phyloP scores from a whole-genome alignment of 2,329 filamentous ascomycete species.

The Ophiostoma novo-ulmi region DNA sequence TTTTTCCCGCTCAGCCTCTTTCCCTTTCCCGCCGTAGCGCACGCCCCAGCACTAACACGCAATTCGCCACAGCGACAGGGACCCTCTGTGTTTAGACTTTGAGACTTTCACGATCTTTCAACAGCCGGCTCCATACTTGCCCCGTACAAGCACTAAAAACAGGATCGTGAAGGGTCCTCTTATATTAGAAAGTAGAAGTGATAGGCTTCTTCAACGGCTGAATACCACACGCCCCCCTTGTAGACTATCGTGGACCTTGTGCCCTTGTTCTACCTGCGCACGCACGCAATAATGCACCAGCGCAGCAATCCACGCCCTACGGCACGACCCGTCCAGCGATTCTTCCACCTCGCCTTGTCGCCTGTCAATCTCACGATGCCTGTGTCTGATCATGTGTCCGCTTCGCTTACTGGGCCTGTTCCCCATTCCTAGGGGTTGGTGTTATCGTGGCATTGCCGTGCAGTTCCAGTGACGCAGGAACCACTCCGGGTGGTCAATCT shows the following conservation, averaged over 20 bases:
- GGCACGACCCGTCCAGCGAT: conserved; percentile 4
- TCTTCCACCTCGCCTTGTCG: background rate
- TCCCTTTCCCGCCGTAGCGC: background rate
- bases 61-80: conserved; percentile 3
- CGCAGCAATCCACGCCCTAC: background rate
- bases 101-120: conserved; percentile 21
- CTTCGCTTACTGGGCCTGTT: background rate
- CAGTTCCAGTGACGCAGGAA: background rate
- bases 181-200: background rate
- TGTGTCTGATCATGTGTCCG: background rate
- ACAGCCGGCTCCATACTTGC: conserved; percentile 11
- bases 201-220: background rate
- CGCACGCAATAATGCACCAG: background rate
- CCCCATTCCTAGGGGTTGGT: background rate
- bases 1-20: background rate
- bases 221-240: background rate
- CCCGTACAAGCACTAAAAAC: conserved; percentile 9
- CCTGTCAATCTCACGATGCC: conserved; percentile 5
- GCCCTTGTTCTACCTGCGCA: background rate
- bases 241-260: conserved; percentile 8
- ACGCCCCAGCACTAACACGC: conserved; percentile 4
- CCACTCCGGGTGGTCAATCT: no score
- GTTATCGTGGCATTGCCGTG: background rate
- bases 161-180: conserved; percentile 19
- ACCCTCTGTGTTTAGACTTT: background rate